phyloP scores from a whole-genome alignment of 208 protist species.

The Crithidia mellificae region DNA sequence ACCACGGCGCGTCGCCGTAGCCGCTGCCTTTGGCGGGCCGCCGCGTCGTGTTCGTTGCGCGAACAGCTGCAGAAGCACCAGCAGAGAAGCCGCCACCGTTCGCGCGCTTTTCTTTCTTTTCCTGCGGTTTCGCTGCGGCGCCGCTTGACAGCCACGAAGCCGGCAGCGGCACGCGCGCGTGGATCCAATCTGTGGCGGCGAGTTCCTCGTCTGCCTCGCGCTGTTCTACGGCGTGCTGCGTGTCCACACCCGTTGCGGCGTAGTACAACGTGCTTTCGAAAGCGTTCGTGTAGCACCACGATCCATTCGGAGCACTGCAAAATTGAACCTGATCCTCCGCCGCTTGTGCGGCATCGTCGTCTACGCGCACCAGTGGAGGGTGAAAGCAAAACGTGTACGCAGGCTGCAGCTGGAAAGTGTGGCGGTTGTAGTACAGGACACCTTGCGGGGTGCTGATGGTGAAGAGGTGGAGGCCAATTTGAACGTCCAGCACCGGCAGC shows the following conservation, averaged over 20 bases:
- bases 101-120: too few relatives aligned
- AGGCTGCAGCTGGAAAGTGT: constrained; percentile 17
- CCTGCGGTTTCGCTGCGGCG: neutral
- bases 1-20: constrained; percentile 72
- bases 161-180: constrained; percentile 60
- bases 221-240: constrained; percentile 20
- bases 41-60: neutral
- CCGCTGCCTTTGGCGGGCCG: constrained; percentile 53
- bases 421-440: constrained; percentile 23
- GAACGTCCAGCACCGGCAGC: constrained; percentile 28
- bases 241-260: constrained; percentile 17
- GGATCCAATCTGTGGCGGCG: constrained; percentile 48
- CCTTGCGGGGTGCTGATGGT: constrained; percentile 41
- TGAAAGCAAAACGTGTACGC: constrained; percentile 8
- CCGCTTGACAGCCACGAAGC: constrained; percentile 33
- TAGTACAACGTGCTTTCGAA: constrained; percentile 18
- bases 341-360: neutral
- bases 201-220: constrained; percentile 4
- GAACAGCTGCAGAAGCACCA: neutral
- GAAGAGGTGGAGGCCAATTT: constrained; percentile 34
- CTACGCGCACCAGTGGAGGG: neutral
- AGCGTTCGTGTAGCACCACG: constrained; percentile 25
- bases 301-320: constrained; percentile 22
- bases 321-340: constrained; percentile 3
- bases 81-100: too few relatives aligned